These are phyloP conservation scores for Desmodesmus armatus DNA, from an alignment of 139 green algal genomes.

Conservation along the genomic window DNA sequence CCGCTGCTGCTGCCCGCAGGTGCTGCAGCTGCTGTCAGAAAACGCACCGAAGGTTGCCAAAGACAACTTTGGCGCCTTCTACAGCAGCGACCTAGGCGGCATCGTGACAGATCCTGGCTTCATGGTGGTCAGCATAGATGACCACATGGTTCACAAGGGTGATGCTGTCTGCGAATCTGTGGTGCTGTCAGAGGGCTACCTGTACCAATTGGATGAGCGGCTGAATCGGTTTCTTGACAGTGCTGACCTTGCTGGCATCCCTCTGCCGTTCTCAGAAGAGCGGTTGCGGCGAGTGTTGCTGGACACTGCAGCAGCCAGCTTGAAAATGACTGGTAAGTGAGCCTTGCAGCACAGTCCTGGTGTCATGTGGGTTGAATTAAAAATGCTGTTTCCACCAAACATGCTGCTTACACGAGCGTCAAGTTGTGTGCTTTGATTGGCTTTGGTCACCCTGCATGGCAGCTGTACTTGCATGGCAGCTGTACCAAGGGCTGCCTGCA, in stretches of 20 bases:
- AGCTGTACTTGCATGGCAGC: too few species aligned
- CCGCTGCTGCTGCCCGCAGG: conserved; percentile 24
- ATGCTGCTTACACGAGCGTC: not conserved
- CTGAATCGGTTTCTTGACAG: conserved; percentile 69
- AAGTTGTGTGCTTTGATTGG: too few species aligned
- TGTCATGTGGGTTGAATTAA: too few species aligned
- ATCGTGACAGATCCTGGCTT: conserved; percentile 84
- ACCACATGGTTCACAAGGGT: conserved; percentile 86
- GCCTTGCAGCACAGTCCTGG: too few species aligned
- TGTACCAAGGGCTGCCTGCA: not conserved
- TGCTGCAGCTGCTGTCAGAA: conserved; percentile 50
- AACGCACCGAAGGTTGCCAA: not conserved
- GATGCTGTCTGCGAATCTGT: conserved; percentile 17
- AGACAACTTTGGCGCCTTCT: conserved; percentile 76
- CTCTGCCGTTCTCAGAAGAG: conserved; percentile 55
- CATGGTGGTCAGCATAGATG: conserved; percentile 87
- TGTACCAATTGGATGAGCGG: conserved; percentile 85
- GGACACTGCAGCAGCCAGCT: conserved; percentile 82
- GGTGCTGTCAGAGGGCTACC: conserved; percentile 70
- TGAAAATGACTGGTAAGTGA: conserved; percentile 77
- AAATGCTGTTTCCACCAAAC: too few species aligned
- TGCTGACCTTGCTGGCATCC: conserved; percentile 66
- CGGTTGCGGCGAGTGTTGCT: conserved; percentile 77
- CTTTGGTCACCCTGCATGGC: not conserved
- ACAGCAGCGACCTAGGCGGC: conserved; percentile 80